These are phyloP conservation scores for Veloporphyrellus conicus DNA, from an alignment of 1,284 basidiomycete genomes.

Conservation along the genomic window DNA sequence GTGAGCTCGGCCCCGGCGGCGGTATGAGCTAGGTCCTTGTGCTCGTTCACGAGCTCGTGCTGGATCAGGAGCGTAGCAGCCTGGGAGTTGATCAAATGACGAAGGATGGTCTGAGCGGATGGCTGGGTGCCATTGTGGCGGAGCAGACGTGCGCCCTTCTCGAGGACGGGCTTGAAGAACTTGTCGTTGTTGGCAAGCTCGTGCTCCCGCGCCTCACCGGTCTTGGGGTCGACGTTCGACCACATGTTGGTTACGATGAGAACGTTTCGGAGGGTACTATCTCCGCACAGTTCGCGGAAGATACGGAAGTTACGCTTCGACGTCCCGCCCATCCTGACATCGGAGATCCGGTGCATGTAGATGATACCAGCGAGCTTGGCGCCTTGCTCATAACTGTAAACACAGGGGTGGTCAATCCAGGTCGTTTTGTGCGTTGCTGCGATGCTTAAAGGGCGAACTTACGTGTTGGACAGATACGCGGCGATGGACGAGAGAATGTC, in stretches of 20 bases:
- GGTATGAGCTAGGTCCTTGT: conserved; percentile 38
- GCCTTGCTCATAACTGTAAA: conserved; percentile 37
- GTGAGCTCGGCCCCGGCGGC: conserved; percentile 40
- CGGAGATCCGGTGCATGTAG: conserved; percentile 54
- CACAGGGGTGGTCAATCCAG: neutral
- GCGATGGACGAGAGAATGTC: conserved; percentile 39
- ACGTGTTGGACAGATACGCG: conserved; percentile 35
- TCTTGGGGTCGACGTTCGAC: conserved; percentile 37
- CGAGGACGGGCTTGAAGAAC: conserved; percentile 41
- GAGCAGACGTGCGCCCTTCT: conserved; percentile 40
- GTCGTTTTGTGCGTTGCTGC: neutral
- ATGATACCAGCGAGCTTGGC: conserved; percentile 47
- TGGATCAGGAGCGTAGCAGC: conserved; percentile 40
- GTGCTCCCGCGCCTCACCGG: conserved; percentile 35
- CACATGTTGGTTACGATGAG: conserved; percentile 52
- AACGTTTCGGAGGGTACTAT: conserved; percentile 45
- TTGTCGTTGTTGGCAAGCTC: conserved; percentile 38
- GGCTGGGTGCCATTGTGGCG: conserved; percentile 33
- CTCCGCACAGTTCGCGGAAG: conserved; percentile 51
- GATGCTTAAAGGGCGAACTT: conserved; percentile 6
- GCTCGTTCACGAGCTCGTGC: conserved; percentile 40
- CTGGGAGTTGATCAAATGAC: conserved; percentile 30
- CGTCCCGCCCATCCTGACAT: conserved; percentile 48
- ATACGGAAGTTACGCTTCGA: conserved; percentile 49
- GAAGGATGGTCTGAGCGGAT: conserved; percentile 31